Base-by-base conservation (phyloP, 2,329 filamentous ascomycete genomes). In the Penicillium sp. region DNA sequence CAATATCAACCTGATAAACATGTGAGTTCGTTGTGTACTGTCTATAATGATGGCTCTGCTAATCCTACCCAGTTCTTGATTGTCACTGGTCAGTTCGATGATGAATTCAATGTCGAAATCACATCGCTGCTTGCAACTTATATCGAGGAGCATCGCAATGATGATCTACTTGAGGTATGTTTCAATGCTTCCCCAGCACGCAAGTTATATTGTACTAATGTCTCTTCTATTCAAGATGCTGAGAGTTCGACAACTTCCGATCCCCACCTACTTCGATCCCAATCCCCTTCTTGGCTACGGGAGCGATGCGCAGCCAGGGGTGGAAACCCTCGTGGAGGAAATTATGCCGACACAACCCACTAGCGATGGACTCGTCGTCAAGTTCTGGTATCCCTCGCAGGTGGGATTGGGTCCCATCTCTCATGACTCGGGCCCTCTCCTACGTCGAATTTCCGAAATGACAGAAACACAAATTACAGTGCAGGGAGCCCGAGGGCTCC, bases 101-200 rank as follows among this genome's bases (percentile, higher is more conserved):
- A 23, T 23, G 12, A 37, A 12, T 37, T 46, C 10, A 41, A 47
- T 13, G 5, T 19, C 5, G n/a, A 46, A 35, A 23, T 47, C 31
- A 47, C 41, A 7, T 53, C 40, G 1, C 29, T 53, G 12, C 29
- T 53, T 31, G 29, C 31, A 10, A 15, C 6, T 2, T 53, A 53
- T 10, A 25, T 53, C 13, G 40, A 53, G 27, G 29, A 46, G 40
- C 50, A 53, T 21, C 40, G 29, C 25, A 17, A 47, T 10, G 50
- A 53, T 27, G 40, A 53, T 46, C 17, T 53, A 27, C 41, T 53
- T 7, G 50, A 53, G 31, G 50, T 53, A 53, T 47, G 29, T 27
- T 6, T 15, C 7, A 7, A 19, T 46, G 7, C 12, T 23, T 12
- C n/a, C 8, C 1, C 6, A 15, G 2, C 4, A 6, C 17, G 10